Conservation (phyloP, 225 moss, liverwort and hornwort species). For the Sphagnum contortum region DNA sequence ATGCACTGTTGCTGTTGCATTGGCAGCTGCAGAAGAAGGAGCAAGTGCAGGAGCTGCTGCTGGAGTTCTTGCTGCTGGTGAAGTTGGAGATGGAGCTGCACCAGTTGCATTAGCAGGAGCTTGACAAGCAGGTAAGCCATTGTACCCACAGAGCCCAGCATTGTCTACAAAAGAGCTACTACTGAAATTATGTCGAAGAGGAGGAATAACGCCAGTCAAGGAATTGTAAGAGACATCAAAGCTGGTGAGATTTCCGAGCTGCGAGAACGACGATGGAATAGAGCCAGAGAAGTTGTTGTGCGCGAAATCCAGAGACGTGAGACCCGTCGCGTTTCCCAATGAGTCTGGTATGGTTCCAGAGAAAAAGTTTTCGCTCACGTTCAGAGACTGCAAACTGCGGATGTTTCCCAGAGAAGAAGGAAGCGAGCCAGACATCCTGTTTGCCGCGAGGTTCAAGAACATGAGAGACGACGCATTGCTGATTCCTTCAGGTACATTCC, state of each 20-base stretch:
- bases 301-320: slow-evolving; percentile 14
- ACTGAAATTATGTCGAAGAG: slow-evolving; percentile 24
- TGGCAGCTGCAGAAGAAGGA: no score
- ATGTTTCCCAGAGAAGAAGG: slow-evolving; percentile 16
- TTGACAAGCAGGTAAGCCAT: slow-evolving; percentile 32
- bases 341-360: slow-evolving; percentile 26
- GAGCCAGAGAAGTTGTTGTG: slow-evolving; percentile 20
- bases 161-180: slow-evolving; percentile 49
- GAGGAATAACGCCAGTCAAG: slow-evolving; percentile 55
- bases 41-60: neutral
- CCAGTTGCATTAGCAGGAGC: slow-evolving; percentile 6
- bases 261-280: slow-evolving; percentile 20
- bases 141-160: slow-evolving; percentile 46
- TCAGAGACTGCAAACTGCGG: slow-evolving; percentile 13
- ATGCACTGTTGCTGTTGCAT: neutral
- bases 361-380: slow-evolving; percentile 17
- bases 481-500: neutral
- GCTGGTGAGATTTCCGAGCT: slow-evolving; percentile 20
- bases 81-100: neutral
- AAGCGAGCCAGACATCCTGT: slow-evolving; percentile 1
- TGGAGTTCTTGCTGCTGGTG: neutral
- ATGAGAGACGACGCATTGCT: no score
- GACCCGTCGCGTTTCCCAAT: slow-evolving; percentile 15
- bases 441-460: no score
- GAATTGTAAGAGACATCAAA: slow-evolving; percentile 57